Percentiles rank a stretch among this genome's conserved stretches.
Evolutionary conservation across 495 filamentous ascomycete species (phyloP).

Genomic region (Sordaria brevicollis): DNA sequence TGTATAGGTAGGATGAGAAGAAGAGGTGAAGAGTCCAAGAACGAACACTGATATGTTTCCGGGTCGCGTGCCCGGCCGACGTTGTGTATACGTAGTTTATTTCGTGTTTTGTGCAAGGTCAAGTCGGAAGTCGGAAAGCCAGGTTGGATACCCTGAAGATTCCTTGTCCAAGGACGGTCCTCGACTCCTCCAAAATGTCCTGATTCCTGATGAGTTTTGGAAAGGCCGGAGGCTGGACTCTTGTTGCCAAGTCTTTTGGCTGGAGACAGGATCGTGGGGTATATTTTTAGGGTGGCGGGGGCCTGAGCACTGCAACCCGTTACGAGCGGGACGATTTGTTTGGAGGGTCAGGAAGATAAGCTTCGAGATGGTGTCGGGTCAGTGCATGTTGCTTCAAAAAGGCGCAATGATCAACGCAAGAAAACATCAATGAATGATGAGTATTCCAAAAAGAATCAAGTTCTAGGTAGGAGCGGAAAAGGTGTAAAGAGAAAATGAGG

Average conservation of each 20-base stretch:
- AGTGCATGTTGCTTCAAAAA: neutral
- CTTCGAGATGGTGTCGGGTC: neutral
- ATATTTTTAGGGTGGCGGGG: neutral
- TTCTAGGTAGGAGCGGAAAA: neutral
- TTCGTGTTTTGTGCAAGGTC: neutral
- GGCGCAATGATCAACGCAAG: neutral
- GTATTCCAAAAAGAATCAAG: neutral
- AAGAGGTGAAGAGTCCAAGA: neutral
- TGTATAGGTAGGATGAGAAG: neutral
- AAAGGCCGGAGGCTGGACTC: neutral
- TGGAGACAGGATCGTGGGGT: neutral
- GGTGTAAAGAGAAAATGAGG: neutral
- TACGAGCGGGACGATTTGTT: neutral
- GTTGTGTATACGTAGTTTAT: neutral
- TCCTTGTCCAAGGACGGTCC: neutral
- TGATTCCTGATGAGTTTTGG: neutral
- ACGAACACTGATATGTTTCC: neutral
- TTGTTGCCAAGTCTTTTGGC: neutral
- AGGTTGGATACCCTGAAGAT: neutral
- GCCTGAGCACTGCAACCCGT: neutral
- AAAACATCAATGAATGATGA: neutral
- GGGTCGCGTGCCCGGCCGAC: neutral
- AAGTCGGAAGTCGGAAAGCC: neutral
- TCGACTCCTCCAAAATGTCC: neutral
- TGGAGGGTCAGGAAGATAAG: neutral